A percentile compares a stretch with the other conserved stretches of the same genome.
Conservation (phyloP, 805 yeast species). For the Brettanomyces naardenensis region DNA sequence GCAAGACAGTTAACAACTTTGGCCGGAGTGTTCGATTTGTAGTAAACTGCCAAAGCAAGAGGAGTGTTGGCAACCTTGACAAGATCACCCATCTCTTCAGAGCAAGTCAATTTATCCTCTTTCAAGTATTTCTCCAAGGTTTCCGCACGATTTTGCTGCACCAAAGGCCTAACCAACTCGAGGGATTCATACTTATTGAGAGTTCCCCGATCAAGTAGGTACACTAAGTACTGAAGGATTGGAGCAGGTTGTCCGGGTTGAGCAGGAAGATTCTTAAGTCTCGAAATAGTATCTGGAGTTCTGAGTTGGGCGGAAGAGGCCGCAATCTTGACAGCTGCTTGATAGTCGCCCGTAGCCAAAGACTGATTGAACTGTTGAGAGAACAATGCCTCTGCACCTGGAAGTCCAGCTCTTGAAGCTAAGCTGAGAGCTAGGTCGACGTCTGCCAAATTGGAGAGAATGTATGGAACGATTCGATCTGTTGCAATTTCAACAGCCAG, state of each 20-base stretch:
- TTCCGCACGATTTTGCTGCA: slow-evolving; percentile 91
- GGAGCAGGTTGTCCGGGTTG: slow-evolving; percentile 95
- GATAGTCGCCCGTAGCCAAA: slow-evolving; percentile 77
- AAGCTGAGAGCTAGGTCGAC: slow-evolving; percentile 79
- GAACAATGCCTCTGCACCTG: slow-evolving; percentile 93
- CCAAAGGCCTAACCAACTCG: slow-evolving; percentile 90
- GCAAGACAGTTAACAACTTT: slow-evolving; percentile 91
- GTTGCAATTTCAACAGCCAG: slow-evolving; percentile 84
- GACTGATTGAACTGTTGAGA: slow-evolving; percentile 84
- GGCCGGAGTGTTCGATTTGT: slow-evolving; percentile 72
- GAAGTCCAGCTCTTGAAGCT: slow-evolving; percentile 92
- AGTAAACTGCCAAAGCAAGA: slow-evolving; percentile 83
- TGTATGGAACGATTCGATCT: slow-evolving; percentile 81
- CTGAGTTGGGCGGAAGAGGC: slow-evolving; percentile 90
- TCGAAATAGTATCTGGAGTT: slow-evolving; percentile 89
- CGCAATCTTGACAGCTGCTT: slow-evolving; percentile 92
- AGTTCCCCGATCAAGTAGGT: slow-evolving; percentile 85
- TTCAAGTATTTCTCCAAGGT: slow-evolving; percentile 93
- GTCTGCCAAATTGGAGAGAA: slow-evolving; percentile 77
- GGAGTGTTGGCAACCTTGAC: slow-evolving; percentile 83
- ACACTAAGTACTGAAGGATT: slow-evolving; percentile 84
- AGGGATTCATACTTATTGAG: slow-evolving; percentile 88
- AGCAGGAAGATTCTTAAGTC: slow-evolving; percentile 82
- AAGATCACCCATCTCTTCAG: slow-evolving; percentile 97
- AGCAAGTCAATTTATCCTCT: slow-evolving; percentile 87